A percentile compares a stretch with the other conserved stretches of the same genome.
phyloP scores from a whole-genome alignment of 2,329 filamentous ascomycete genomes.

The Talaromyces funiculosus region DNA sequence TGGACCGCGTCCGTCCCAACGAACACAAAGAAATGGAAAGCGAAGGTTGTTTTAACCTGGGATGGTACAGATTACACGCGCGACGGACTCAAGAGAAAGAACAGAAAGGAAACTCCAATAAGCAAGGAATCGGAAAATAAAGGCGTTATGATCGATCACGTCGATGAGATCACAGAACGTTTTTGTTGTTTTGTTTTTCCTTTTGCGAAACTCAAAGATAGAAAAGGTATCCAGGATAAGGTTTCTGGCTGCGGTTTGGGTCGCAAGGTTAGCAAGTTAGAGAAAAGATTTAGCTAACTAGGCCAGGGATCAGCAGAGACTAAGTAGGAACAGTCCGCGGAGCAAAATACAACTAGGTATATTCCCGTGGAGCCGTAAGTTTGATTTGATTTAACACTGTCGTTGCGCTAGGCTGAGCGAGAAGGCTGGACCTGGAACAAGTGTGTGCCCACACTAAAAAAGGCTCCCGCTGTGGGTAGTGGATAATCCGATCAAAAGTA shows the following conservation, averaged over 20 bases:
- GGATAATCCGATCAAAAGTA: conserved; percentile 7
- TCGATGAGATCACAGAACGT: conserved; percentile 10
- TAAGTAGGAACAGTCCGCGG: not conserved
- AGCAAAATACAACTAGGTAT: not conserved
- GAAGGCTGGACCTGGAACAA: not conserved
- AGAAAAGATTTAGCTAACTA: not conserved
- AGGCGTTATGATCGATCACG: conserved; percentile 1
- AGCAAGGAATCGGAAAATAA: not conserved
- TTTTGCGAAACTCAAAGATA: not conserved
- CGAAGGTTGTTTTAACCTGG: not conserved
- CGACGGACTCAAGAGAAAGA: not conserved
- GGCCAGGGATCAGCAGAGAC: not conserved
- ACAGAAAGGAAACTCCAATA: not conserved
- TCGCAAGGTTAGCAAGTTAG: conserved; percentile 7
- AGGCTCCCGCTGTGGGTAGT: conserved; percentile 11
- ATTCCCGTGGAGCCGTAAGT: not conserved
- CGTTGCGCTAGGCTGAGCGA: not conserved
- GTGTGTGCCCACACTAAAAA: conserved; percentile 4
- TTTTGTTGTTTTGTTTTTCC: not conserved
- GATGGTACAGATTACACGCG: conserved; percentile 3
- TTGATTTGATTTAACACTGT: not conserved
- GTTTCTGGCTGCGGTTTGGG: conserved; percentile 12
- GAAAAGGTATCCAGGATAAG: conserved; percentile 10
- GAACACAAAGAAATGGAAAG: conserved; percentile 1
- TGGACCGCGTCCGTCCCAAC: conserved; percentile 23